These are phyloP conservation scores for Vitis hybrid DNA, from an alignment of 177 flowering plant genomes.

Conservation along the genomic window DNA sequence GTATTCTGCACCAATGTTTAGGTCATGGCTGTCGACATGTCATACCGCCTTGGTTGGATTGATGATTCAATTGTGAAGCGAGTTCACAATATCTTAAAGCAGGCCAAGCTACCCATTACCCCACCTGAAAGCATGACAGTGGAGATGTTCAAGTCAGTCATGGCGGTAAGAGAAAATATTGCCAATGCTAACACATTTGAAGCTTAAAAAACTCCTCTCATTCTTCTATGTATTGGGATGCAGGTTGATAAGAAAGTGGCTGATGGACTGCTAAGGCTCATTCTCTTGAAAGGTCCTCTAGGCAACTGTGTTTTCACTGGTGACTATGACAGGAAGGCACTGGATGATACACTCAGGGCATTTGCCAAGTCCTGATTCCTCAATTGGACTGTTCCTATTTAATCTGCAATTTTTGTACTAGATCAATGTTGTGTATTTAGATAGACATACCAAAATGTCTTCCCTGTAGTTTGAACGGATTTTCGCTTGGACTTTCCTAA, in stretches of 20 bases:
- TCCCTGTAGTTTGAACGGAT: neutral
- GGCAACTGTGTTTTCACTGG: constrained; percentile 96
- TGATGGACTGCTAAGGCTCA: constrained; percentile 91
- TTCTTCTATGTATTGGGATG: constrained; percentile 6
- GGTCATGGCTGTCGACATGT: constrained; percentile 99
- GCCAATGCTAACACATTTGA: neutral
- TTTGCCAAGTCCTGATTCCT: constrained; percentile 66
- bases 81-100: constrained; percentile 51
- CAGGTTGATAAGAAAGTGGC: constrained; percentile 99
- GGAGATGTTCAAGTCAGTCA: constrained; percentile 84
- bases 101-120: constrained; percentile 79
- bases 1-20: constrained; percentile 26
- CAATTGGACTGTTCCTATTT: neutral
- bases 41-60: constrained; percentile 96
- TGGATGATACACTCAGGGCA: constrained; percentile 84
- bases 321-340: constrained; percentile 81
- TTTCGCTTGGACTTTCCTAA: neutral
- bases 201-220: neutral
- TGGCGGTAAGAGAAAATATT: constrained; percentile 70
- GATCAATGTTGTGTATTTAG: neutral
- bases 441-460: neutral
- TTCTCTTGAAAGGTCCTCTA: constrained; percentile 90
- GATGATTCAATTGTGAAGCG: constrained; percentile 79
- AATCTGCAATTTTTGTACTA: neutral
- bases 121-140: constrained; percentile 92